Percentiles rank a stretch among this genome's conserved stretches.
These are phyloP conservation scores for Macrolepiota dolichaula DNA, from an alignment of 768 basidiomycete species.

Conservation along the genomic window DNA sequence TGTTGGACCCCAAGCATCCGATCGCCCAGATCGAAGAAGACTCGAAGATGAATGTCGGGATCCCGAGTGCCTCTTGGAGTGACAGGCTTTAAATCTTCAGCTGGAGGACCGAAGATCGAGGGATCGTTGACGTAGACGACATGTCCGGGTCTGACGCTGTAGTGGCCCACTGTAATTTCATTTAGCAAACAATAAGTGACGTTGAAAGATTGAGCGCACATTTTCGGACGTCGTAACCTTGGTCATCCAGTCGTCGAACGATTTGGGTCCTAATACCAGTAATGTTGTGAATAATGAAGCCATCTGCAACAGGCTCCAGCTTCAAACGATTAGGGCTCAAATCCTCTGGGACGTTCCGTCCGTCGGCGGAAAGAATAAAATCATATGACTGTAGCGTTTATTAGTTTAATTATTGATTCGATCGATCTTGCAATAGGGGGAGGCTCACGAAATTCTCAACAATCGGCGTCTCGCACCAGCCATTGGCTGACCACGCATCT, in stretches of 20 bases:
- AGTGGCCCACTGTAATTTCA: conserved; percentile 64
- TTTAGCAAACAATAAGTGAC: conserved; percentile 6
- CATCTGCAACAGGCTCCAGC: conserved; percentile 56
- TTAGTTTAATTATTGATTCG: neutral
- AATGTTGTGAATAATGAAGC: conserved; percentile 74
- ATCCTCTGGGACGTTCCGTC: conserved; percentile 59
- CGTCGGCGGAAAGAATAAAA: conserved; percentile 69
- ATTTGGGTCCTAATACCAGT: conserved; percentile 78
- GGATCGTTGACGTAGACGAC: conserved; percentile 77
- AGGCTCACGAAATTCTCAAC: conserved; percentile 64
- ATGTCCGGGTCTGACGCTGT: conserved; percentile 77
- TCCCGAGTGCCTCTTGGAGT: conserved; percentile 26
- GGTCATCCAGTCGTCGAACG: conserved; percentile 75
- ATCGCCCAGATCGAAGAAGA: conserved; percentile 53
- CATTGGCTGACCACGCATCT: conserved; percentile 59
- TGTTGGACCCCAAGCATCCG: conserved; percentile 38
- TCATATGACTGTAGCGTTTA: conserved; percentile 62
- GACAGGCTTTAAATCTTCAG: conserved; percentile 21
- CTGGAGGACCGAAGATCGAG: conserved; percentile 33
- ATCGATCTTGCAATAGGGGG: conserved; percentile 8
- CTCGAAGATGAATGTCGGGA: conserved; percentile 53
- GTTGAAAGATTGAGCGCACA: conserved; percentile 41
- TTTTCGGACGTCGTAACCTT: conserved; percentile 83
- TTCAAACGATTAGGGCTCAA: conserved; percentile 65
- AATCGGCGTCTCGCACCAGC: conserved; percentile 73